Conservation (phyloP, 1,284 basidiomycete genomes). For the Cryptococcus hybrid region DNA sequence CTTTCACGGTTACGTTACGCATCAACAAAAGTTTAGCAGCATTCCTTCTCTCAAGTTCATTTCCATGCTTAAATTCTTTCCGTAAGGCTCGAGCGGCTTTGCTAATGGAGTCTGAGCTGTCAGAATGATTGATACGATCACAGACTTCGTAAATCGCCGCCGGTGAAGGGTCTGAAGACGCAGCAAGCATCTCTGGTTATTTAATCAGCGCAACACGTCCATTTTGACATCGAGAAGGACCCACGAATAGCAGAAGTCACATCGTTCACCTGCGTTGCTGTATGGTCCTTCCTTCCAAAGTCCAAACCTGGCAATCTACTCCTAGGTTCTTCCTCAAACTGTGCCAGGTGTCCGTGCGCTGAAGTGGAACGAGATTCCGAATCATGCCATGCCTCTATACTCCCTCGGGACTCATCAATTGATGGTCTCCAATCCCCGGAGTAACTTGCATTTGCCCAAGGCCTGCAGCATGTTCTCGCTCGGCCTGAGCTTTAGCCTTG, state of each 20-base stretch:
- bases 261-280: constrained; percentile 18
- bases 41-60: constrained; percentile 36
- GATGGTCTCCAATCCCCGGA: constrained; percentile 12
- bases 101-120: constrained; percentile 32
- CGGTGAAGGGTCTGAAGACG: constrained; percentile 30
- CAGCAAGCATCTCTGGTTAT: constrained; percentile 28
- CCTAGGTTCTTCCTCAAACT: constrained; percentile 14
- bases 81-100: constrained; percentile 45
- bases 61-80: constrained; percentile 46
- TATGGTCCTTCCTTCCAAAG: constrained; percentile 3
- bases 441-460: constrained; percentile 1
- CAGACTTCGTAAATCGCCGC: constrained; percentile 40
- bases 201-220: not conserved
- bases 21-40: constrained; percentile 45
- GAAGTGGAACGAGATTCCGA: constrained; percentile 14
- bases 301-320: constrained; percentile 21
- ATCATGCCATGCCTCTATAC: constrained; percentile 10
- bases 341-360: constrained; percentile 17
- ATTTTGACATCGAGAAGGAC: constrained; percentile 7
- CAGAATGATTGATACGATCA: constrained; percentile 45
- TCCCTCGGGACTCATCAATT: constrained; percentile 15
- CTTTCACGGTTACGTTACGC: constrained; percentile 32
- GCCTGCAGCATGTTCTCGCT: constrained; percentile 6
- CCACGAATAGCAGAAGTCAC: constrained; percentile 39
- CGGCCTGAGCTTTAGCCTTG: constrained; percentile 16